phyloP scores from a whole-genome alignment of 2,329 filamentous ascomycete genomes.

The Colletotrichum simmondsii region DNA sequence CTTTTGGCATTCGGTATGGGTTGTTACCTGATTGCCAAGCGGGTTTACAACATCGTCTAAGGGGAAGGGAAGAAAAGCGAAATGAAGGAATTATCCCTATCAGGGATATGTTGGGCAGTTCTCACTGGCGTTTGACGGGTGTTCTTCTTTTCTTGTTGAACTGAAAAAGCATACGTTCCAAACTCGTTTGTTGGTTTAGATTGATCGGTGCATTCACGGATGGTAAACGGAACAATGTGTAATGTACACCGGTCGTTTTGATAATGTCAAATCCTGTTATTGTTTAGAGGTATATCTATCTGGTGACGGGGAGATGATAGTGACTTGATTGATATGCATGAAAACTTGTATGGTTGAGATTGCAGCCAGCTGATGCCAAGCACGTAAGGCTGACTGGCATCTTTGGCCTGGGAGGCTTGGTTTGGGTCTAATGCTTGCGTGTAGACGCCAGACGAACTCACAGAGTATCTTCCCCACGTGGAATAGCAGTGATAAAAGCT shows the following conservation, averaged over 20 bases:
- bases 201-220: conserved; percentile 23
- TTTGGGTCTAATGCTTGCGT: too few species aligned
- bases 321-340: background rate
- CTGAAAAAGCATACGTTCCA: conserved; percentile 15
- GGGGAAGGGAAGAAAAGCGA: conserved; percentile 12
- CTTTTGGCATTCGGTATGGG: conserved; percentile 81
- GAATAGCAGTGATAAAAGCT: too few species aligned
- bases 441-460: too few species aligned
- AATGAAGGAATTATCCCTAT: background rate
- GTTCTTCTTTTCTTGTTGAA: background rate
- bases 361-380: too few species aligned
- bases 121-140: background rate
- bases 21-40: conserved; percentile 86
- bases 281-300: background rate
- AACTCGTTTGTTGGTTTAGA: background rate
- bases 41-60: conserved; percentile 82
- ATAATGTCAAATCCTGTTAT: conserved; percentile 17
- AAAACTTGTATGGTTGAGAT: too few species aligned
- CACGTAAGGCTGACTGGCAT: too few species aligned
- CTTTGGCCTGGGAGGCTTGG: too few species aligned
- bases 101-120: background rate
- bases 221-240: conserved; percentile 32
- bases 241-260: conserved; percentile 1
- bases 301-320: too few species aligned
- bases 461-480: too few species aligned